Evolutionary conservation across 78 protist genomes (phyloP), one percentile per base, ranked within the genome.

Genomic region (Dictyostelium firmibasis): DNA sequence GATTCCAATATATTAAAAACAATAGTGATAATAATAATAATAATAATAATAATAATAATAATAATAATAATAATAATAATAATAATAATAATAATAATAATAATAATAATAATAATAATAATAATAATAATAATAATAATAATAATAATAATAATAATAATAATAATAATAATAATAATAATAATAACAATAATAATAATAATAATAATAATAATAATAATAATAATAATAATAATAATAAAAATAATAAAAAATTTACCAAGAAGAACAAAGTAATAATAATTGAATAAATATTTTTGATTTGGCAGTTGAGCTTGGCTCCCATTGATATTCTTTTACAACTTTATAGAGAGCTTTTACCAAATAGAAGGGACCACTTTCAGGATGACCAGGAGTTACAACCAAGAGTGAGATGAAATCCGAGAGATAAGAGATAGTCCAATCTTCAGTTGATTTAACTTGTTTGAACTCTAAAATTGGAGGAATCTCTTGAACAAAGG

Each of bases 361-460:
- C 27, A 98, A 27, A 87, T 92, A 97, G 85, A 97, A 84, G 38
- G 97, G 96, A 31, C 98, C 98, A 27, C 76, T 43, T 20, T 97
- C 98, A 16, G 99, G 99, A 74, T 96, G 97, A n/a, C 98, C 99
- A 2, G 99, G 99, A 27, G 94, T 94, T 0, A 86, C 97, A n/a
- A 97, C 89, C 38, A 97, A 84, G 0, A 86, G 43, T 11, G 93
- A 83, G 44, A 84, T 79, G 29, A 95, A 75, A 13, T 67, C 16
- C 1, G 82, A 57, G 10, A 97, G 0, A 74, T 43, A 95, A 20
- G 33, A 29, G 5, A 85, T 93, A 3, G 97, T 92, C 69, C 74
- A 38, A 25, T 83, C 91, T 76, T 96, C 98, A 13, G 93, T 88
- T 64, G 93, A 60, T 41, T 36, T 69, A 29, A 81, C 85, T 83